Evolutionary conservation across 176 grass and related monocot genomes (phyloP).

Genomic region (Aegilops umbellulata): DNA sequence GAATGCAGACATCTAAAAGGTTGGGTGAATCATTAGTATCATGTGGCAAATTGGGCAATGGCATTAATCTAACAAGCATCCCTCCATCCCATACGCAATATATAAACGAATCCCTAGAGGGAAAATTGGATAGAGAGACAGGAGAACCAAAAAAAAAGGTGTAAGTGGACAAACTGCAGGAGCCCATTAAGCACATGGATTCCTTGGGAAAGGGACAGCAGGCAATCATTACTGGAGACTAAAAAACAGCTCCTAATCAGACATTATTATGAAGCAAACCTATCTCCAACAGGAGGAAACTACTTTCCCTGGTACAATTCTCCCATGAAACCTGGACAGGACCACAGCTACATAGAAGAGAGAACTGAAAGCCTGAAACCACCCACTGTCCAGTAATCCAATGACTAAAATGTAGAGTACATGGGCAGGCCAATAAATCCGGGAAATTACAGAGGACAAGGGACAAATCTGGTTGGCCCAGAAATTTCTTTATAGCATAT

Average conservation of each 20-base stretch:
- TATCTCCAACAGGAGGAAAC: background rate
- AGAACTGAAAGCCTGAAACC: background rate
- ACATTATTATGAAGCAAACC: background rate
- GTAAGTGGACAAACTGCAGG: background rate
- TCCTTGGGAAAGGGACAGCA: background rate
- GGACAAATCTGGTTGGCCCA: background rate
- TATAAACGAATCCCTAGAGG: background rate
- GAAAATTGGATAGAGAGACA: background rate
- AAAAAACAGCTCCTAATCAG: background rate
- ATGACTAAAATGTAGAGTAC: background rate
- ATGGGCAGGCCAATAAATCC: background rate
- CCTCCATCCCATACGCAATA: background rate
- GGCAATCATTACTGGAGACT: background rate
- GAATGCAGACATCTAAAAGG: background rate
- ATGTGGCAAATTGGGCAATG: background rate
- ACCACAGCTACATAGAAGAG: background rate
- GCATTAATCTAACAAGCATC: background rate
- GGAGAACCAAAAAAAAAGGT: background rate
- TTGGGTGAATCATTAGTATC: background rate
- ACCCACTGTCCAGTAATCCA: background rate
- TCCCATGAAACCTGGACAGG: background rate
- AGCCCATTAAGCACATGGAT: slow-evolving; percentile 5
- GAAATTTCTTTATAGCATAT: background rate
- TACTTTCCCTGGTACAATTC: background rate
- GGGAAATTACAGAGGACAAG: background rate